Conservation (phyloP, 129 eudicot genomes). For the Scalesia atractyloides region DNA sequence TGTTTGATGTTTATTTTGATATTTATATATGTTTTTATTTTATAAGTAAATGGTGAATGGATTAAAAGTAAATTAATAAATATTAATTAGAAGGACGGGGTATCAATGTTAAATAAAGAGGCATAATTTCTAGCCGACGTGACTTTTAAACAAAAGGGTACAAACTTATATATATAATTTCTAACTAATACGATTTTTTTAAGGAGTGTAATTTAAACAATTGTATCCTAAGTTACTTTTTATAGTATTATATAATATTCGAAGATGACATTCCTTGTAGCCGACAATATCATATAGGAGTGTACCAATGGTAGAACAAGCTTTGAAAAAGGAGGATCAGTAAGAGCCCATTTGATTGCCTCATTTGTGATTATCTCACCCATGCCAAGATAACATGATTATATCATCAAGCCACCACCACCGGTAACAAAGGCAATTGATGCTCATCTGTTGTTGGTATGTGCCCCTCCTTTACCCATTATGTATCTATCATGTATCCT, state of each 20-base stretch:
- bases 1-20: no score
- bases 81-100: no score
- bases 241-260: neutral
- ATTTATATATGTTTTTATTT: no score
- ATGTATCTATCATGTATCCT: neutral
- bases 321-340: slow-evolving; percentile 3
- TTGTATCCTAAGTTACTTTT: no score
- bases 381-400: slow-evolving; percentile 2
- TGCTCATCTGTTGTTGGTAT: slow-evolving; percentile 4
- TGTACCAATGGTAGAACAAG: neutral
- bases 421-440: neutral
- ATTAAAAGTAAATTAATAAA: no score
- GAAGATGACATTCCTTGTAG: neutral
- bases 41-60: no score
- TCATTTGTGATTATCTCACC: neutral
- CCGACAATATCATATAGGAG: neutral
- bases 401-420: neutral
- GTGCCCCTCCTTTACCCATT: neutral
- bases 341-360: neutral
- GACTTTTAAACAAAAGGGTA: no score
- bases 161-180: no score
- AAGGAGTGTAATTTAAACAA: no score
- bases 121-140: no score
- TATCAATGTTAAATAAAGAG: no score
- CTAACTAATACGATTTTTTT: no score